Evolutionary conservation across 352 stramenopile species (phyloP), one percentile per base, ranked within the genome.

Genomic region (Globisporangium uncinulatum): DNA sequence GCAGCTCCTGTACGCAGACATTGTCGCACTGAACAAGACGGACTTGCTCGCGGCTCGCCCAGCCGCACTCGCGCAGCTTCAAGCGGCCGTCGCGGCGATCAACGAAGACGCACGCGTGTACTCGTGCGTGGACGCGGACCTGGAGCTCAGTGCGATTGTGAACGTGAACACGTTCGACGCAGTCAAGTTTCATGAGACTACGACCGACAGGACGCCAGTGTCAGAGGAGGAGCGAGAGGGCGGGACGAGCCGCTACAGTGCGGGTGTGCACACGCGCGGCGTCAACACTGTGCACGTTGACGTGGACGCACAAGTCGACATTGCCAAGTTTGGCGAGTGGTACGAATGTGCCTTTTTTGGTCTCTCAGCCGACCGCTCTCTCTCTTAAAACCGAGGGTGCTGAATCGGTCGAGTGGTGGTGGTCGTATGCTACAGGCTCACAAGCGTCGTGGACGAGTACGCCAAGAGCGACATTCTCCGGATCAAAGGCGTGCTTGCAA

Each of bases 161-260:
- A 62, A 85, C 45, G 75, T 92, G 17, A 69, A 86, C 44, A 88
- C 81, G 37, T 92, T 92, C 53, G 79, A 92, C 45, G 77, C 75
- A 0, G 70, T 86, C 41, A 70, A 71, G 9, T 89, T 87, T n/a
- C 67, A 65, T 11, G 56, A 44, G 45, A 20, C 15, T 10, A 32
- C 17, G 14, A 57, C 46, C 13, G 64, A 56, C 46, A 64, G 56
- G 48, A 19, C 11, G 49, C 31, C 49, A 43, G n/a, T 17, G 34
- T 6, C 24, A 1, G 24, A 29, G 4, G 24, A 29, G n/a, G n/a
- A n/a, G n/a, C n/a, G n/a, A n/a, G n/a, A n/a, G n/a, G n/a, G n/a
- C 24, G 24, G 24, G 41, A 6, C 41, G 41, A 24, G 45, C 56
- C 24, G 24, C 24, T 29, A 29, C 24, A 29, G 4, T 29, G 24